Evolutionary conservation across 306 rosid species (phyloP).

Genomic region (Citrullus mucosospermus): DNA sequence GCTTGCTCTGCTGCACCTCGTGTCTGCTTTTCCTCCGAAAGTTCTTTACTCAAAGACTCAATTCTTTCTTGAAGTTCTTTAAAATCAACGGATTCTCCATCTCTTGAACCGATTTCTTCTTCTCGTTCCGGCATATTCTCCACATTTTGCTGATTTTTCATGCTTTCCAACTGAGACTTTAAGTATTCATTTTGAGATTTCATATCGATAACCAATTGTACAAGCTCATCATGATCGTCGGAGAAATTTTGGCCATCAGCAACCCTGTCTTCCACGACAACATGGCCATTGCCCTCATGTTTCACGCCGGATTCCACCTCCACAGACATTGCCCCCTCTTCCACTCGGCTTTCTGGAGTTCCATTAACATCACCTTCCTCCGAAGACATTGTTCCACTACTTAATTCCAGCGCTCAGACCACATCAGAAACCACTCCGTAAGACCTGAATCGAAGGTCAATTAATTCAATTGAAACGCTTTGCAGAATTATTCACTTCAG

Average conservation of each 20-base stretch:
- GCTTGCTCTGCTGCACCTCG: constrained; percentile 82
- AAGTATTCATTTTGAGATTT: constrained; percentile 68
- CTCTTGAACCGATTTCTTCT: constrained; percentile 21
- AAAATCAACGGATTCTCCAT: constrained; percentile 24
- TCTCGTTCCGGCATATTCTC: constrained; percentile 16
- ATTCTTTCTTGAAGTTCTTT: constrained; percentile 45
- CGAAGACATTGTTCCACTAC: constrained; percentile 22
- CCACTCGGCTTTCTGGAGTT: constrained; percentile 20
- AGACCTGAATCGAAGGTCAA: not conserved
- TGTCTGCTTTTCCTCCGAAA: constrained; percentile 68
- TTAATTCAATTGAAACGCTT: not conserved
- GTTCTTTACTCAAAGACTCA: constrained; percentile 42
- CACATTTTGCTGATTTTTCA: constrained; percentile 14
- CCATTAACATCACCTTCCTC: constrained; percentile 28
- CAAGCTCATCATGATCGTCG: constrained; percentile 49
- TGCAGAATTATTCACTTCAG: not conserved
- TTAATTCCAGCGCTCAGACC: constrained; percentile 10
- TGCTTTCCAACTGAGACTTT: constrained; percentile 65
- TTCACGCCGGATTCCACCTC: constrained; percentile 15
- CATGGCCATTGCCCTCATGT: constrained; percentile 22
- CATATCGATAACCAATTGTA: constrained; percentile 54
- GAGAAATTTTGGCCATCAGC: constrained; percentile 18
- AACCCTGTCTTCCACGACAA: constrained; percentile 26
- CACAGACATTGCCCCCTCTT: constrained; percentile 23
- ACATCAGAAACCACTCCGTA: constrained; percentile 8